phyloP scores from a whole-genome alignment of 345 rosid genomes.

The Citrus medica region DNA sequence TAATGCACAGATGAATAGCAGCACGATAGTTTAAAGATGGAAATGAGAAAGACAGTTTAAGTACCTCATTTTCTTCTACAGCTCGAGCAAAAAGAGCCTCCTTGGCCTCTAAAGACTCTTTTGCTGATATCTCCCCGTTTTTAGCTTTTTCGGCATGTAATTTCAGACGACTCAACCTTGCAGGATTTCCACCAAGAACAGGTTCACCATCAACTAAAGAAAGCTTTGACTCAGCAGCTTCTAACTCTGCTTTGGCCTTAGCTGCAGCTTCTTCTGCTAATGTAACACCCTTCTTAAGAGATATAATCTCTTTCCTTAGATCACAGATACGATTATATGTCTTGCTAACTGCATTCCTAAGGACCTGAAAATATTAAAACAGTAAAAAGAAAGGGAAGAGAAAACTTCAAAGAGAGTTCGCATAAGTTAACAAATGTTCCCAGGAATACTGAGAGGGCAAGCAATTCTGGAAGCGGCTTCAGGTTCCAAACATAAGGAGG shows the following conservation, averaged over 20 bases:
- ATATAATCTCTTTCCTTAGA: slow-evolving; percentile 79
- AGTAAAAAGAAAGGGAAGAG: slow-evolving; percentile 1
- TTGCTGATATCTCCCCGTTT: slow-evolving; percentile 59
- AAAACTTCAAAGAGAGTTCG: slow-evolving; percentile 1
- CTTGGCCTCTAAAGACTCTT: slow-evolving; percentile 78
- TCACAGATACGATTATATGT: slow-evolving; percentile 84
- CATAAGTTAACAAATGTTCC: not conserved
- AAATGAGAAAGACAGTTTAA: not conserved
- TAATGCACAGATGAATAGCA: not conserved
- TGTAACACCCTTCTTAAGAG: slow-evolving; percentile 54
- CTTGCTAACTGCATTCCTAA: slow-evolving; percentile 91
- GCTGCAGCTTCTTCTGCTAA: slow-evolving; percentile 75
- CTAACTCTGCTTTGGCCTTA: slow-evolving; percentile 68
- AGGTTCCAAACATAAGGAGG: not conserved
- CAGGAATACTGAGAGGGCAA: not conserved
- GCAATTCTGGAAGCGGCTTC: not conserved
- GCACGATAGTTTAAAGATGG: not conserved
- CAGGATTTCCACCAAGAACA: slow-evolving; percentile 87
- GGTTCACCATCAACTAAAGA: slow-evolving; percentile 86
- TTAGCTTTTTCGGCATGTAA: slow-evolving; percentile 59
- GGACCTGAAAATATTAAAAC: slow-evolving; percentile 45
- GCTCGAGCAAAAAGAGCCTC: slow-evolving; percentile 90
- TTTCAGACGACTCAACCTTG: slow-evolving; percentile 69
- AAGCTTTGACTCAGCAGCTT: slow-evolving; percentile 79
- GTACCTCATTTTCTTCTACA: slow-evolving; percentile 83